phyloP scores from a whole-genome alignment of 768 basidiomycete genomes.

The Lactarius sp. region DNA sequence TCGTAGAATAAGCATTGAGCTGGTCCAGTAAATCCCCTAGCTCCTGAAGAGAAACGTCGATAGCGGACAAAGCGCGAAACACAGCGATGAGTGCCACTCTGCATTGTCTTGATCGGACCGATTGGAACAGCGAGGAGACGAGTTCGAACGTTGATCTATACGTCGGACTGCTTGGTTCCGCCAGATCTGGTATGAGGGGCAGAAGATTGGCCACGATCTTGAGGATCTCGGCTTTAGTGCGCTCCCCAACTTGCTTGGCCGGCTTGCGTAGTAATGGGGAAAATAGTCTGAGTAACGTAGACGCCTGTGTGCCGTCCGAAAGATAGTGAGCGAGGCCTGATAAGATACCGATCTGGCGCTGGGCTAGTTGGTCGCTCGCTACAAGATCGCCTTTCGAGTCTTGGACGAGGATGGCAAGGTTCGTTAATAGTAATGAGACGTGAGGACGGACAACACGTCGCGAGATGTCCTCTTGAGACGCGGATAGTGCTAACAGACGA shows the following conservation, averaged over 20 bases:
- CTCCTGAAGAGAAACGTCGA: conserved; percentile 43
- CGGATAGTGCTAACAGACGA: conserved; percentile 52
- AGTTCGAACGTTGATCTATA: conserved; percentile 55
- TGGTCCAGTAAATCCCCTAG: conserved; percentile 54
- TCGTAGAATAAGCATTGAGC: conserved; percentile 82
- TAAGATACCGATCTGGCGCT: conserved; percentile 78
- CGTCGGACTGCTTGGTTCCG: conserved; percentile 39
- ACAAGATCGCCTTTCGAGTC: conserved; percentile 46
- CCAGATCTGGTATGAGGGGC: conserved; percentile 59
- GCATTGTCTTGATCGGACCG: conserved; percentile 63
- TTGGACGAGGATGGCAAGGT: conserved; percentile 66
- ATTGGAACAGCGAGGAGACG: conserved; percentile 75
- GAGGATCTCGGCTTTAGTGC: conserved; percentile 77
- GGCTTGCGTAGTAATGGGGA: conserved; percentile 77
- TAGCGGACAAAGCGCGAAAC: conserved; percentile 48
- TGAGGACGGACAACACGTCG: conserved; percentile 61
- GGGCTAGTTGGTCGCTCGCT: conserved; percentile 60
- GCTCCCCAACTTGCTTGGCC: conserved; percentile 72
- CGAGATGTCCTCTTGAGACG: conserved; percentile 45
- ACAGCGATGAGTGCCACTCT: conserved; percentile 64
- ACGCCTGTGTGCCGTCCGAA: conserved; percentile 63
- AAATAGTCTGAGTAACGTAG: conserved; percentile 66
- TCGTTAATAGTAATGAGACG: conserved; percentile 63
- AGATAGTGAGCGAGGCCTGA: conserved; percentile 76
- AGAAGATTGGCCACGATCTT: conserved; percentile 64